Evolutionary conservation across 139 green algal genomes (phyloP), one percentile per base, ranked within the genome.

Genomic region (Chlamydomonas incerta): DNA sequence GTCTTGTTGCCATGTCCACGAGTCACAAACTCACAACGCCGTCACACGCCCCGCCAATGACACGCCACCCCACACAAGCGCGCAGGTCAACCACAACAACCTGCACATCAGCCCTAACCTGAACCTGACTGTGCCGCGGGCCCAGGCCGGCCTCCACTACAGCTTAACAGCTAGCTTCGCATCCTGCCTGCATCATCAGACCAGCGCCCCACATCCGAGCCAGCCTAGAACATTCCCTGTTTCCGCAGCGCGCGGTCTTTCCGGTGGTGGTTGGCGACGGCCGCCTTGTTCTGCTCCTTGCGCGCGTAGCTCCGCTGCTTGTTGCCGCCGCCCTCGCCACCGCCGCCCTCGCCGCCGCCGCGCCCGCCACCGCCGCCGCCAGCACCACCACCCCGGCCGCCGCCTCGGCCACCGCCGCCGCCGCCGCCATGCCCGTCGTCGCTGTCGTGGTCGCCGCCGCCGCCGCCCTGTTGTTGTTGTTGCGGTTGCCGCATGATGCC

Each of bases 241-340:
- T 97, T 97, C 21, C 82, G 74, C 1, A 91, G n/a, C 0, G 95
- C 94, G 1, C 92, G 82, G 60, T 97, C 94, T 63, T 95, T 95
- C 34, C 95, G 76, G 75, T 97, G 89, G 73, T 97, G 95, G 70
- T 97, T 97, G 35, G 68, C 95, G 24, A 96, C 83, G 14, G 89
- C 89, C 1, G 90, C 87, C 74, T 97, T 97, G 83, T 97, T 92
- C 82, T 94, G 87, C 68, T 97, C 95, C 62, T 97, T 97, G 26
- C 89, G 72, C 1, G 62, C 76, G 29, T 93, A 82, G 34, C 72
- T 67, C 20, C 86, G 81, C 2, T 74, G 58, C 3, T 81, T 71
- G 29, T 74, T 74, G 18, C 82, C 72, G 0, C 87, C 62, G 3
- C 81, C 81, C 35, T 71, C 74, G 2, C 41, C 84, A 13, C 69